Conservation (phyloP, 1,284 basidiomycete species). For the Puccinia brachypodii region DNA sequence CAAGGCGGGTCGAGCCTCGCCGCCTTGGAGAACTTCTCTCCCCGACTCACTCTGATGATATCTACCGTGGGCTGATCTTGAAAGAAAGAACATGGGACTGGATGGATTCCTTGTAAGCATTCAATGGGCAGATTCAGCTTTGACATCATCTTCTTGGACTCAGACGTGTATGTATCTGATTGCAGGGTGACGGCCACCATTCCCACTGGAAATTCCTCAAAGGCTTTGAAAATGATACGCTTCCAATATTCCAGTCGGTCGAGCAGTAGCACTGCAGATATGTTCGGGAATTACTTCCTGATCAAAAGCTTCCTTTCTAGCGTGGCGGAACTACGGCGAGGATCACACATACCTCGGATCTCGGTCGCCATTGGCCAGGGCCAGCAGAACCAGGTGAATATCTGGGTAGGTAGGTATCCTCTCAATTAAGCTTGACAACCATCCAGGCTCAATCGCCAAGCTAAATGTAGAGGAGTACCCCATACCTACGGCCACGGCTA, state of each 20-base stretch:
- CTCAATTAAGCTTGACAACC: slow-evolving; percentile 6
- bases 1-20: too few species aligned
- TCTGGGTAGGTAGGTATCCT: background rate
- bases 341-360: background rate
- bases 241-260: background rate
- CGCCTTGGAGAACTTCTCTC: too few species aligned
- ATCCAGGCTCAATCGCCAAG: background rate
- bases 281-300: background rate
- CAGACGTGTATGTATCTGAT: too few species aligned
- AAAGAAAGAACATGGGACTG: too few species aligned
- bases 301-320: background rate
- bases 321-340: background rate
- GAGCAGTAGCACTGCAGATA: background rate
- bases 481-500: background rate
- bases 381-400: background rate
- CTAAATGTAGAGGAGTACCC: background rate
- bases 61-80: too few species aligned
- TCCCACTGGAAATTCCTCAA: too few species aligned
- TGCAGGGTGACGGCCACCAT: too few species aligned
- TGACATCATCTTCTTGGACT: too few species aligned
- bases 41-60: too few species aligned
- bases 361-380: slow-evolving; percentile 1
- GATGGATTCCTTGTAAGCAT: too few species aligned
- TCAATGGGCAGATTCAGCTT: too few species aligned
- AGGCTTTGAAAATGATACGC: background rate